phyloP scores from a whole-genome alignment of 352 stramenopile genomes.

The Lagenidium sp. region DNA sequence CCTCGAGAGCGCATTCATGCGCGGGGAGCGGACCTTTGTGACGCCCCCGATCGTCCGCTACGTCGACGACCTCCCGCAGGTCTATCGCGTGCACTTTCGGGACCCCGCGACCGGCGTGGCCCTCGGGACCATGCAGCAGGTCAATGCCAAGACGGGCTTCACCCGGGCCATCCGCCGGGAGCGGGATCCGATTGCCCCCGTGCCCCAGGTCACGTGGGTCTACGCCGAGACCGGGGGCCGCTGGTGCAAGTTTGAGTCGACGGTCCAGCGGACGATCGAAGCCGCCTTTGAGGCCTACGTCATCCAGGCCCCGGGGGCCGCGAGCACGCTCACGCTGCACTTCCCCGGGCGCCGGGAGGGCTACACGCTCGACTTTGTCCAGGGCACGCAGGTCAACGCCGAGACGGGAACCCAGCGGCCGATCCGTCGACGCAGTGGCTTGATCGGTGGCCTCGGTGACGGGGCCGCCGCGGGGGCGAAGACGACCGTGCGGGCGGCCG shows the following conservation, averaged over 20 bases:
- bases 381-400: not conserved
- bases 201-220: not conserved
- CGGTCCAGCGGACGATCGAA: constrained; percentile 2
- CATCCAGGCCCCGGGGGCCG: not conserved
- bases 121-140: not conserved
- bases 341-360: constrained; percentile 1
- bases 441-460: not conserved
- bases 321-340: not conserved
- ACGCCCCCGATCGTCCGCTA: constrained; percentile 4
- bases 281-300: constrained; percentile 1
- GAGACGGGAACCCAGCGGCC: not conserved
- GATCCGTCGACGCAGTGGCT: not conserved
- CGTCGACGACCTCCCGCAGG: constrained; percentile 1
- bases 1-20: not conserved
- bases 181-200: not conserved
- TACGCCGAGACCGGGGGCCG: not conserved
- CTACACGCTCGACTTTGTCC: constrained; percentile 5
- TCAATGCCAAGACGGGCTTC: no score
- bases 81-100: constrained; percentile 2
- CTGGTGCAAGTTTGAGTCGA: not conserved
- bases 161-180: not conserved
- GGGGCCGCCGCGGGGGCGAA: no score
- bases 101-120: not conserved
- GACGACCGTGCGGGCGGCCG: no score
- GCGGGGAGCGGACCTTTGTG: not conserved